phyloP scores from a whole-genome alignment of 345 rosid genomes.

The Lepidium aucheri region DNA sequence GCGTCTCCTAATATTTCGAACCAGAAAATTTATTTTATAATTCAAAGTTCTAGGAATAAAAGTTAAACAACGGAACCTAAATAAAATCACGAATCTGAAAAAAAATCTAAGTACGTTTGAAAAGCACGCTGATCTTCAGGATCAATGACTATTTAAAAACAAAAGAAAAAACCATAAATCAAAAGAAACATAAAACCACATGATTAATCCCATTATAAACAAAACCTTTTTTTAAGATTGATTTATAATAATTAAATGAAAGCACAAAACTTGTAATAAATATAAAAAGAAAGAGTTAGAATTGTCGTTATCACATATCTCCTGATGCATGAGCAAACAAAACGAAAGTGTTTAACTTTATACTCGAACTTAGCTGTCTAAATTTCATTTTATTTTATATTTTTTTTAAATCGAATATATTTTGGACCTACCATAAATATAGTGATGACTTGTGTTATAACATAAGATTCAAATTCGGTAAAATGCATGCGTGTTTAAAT shows the following conservation, averaged over 20 bases:
- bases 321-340: slow-evolving; percentile 21
- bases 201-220: background rate
- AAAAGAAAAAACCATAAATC: too few relatives aligned
- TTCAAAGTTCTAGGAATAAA: too few relatives aligned
- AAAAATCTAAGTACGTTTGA: too few relatives aligned
- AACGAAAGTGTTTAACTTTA: slow-evolving; percentile 1
- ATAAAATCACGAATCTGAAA: too few relatives aligned
- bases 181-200: slow-evolving; percentile 2
- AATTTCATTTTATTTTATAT: background rate
- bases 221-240: background rate
- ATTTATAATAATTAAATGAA: background rate
- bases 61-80: too few relatives aligned
- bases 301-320: slow-evolving; percentile 24
- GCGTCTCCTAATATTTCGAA: too few relatives aligned
- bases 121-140: too few relatives aligned
- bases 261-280: slow-evolving; percentile 1
- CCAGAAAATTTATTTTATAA: too few relatives aligned
- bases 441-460: background rate
- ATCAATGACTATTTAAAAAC: too few relatives aligned
- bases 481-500: background rate
- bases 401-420: background rate
- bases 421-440: background rate
- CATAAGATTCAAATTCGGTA: background rate
- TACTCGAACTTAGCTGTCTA: slow-evolving; percentile 15
- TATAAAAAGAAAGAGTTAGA: slow-evolving; percentile 10